These are phyloP conservation scores for Asclepias syriaca DNA, from an alignment of 257 asterid genomes.

Conservation along the genomic window DNA sequence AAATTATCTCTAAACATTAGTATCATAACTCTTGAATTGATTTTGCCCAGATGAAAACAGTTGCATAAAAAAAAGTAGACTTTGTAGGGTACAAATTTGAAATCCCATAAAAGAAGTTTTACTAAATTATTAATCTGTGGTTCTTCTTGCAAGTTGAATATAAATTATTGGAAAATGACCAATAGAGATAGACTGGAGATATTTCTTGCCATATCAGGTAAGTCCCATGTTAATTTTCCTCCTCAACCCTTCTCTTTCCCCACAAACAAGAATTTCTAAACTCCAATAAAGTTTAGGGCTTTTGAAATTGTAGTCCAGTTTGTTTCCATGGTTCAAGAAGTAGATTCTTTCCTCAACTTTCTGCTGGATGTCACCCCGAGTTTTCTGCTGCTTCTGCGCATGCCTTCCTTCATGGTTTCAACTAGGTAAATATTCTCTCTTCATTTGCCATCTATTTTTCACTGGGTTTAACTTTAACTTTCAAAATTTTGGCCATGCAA, in stretches of 20 bases:
- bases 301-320: background rate
- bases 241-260: background rate
- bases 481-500: background rate
- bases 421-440: background rate
- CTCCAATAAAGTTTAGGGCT: background rate
- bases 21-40: background rate
- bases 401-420: background rate
- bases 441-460: background rate
- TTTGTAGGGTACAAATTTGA: background rate
- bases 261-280: background rate
- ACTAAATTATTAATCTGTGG: background rate
- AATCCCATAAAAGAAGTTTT: background rate
- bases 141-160: slow-evolving; percentile 1
- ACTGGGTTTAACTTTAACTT: background rate
- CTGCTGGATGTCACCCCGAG: background rate
- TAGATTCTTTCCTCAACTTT: background rate
- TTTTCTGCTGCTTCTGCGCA: slow-evolving; percentile 9
- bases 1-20: background rate
- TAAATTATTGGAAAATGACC: slow-evolving; percentile 2
- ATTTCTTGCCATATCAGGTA: slow-evolving; percentile 31
- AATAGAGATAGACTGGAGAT: slow-evolving; percentile 2
- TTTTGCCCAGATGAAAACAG: background rate
- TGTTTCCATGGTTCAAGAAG: slow-evolving; percentile 17
- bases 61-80: background rate
- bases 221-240: slow-evolving; percentile 24